Base-by-base conservation (phyloP, 495 filamentous ascomycete genomes). In the Penicillium salamii region DNA sequence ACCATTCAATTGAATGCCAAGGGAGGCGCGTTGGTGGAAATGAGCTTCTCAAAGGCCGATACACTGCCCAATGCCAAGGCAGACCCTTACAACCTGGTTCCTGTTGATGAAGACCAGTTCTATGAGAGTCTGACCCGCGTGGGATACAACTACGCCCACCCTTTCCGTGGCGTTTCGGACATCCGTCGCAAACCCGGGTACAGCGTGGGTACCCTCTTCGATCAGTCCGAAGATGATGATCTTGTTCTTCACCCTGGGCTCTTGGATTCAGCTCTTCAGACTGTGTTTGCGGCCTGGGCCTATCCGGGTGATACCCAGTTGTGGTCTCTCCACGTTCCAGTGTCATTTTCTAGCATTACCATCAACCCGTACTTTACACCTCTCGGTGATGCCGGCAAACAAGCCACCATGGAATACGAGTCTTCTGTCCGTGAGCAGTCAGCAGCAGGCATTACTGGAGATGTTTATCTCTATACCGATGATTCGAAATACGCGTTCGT, bases 301-400 rank as follows among this genome's bases (percentile, higher is more conserved):
- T 36, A 24, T 28, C 49, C 49, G 6, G 49, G 49, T 21, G 49
- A 52, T 29, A 29, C n/a, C 15, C 40, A 29, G 14, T 17, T 52
- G 12, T 37, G 41, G 24, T 20, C 39, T 26, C 31, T 52, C 8
- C 49, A 52, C 23, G 29, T 52, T 6, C 49, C 49, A 8, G 21
- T 28, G 18, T 23, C 17, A 13, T 24, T 48, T 28, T 2, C 14
- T 2, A 15, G 13, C 15, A 39, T 48, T 12, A 39, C 34, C 7
- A 48, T 48, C 28, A 48, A 48, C 15, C 24, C 24, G 5, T 28
- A 28, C 9, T 28, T 28, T 9, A 28, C 24, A 28, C 24, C 24
- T 5, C 24, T 28, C 24, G 24, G 24, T 5, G 5, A 28, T 9
- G 24, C 5, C 9, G 24, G 24, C 5, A 28, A 28, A 28, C 24